A percentile compares a stretch with the other conserved stretches of the same genome.
Conservation (phyloP, 1,284 basidiomycete genomes). For the Ceratobasidium sp. region DNA sequence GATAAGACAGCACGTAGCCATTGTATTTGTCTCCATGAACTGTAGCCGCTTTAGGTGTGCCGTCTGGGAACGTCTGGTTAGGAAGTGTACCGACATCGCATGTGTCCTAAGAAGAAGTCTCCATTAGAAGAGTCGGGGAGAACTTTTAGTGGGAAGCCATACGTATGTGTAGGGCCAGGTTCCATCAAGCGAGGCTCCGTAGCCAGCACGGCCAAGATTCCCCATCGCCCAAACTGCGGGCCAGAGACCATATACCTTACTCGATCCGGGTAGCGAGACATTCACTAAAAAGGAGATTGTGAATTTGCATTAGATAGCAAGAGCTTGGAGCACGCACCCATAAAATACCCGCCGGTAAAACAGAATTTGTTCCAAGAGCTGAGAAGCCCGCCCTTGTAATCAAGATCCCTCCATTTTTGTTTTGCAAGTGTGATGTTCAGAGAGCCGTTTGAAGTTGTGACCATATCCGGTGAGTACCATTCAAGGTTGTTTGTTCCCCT, state of each 20-base stretch:
- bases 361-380: slow-evolving; percentile 90
- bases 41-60: slow-evolving; percentile 59
- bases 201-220: slow-evolving; percentile 88
- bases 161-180: slow-evolving; percentile 73
- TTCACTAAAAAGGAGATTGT: slow-evolving; percentile 69
- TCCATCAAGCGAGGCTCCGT: slow-evolving; percentile 85
- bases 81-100: slow-evolving; percentile 89
- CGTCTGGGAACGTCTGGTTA: slow-evolving; percentile 75
- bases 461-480: slow-evolving; percentile 78
- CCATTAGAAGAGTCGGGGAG: not conserved
- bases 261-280: slow-evolving; percentile 65
- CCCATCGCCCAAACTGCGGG: slow-evolving; percentile 91
- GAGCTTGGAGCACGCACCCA: slow-evolving; percentile 61
- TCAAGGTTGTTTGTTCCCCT: slow-evolving; percentile 62
- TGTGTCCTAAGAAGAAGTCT: slow-evolving; percentile 69
- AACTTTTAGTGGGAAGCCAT: not conserved
- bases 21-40: slow-evolving; percentile 59
- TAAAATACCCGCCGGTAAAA: slow-evolving; percentile 83
- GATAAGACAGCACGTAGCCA: slow-evolving; percentile 61
- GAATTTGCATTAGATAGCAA: slow-evolving; percentile 52
- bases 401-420: slow-evolving; percentile 71
- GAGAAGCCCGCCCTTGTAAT: slow-evolving; percentile 77
- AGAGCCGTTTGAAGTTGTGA: slow-evolving; percentile 78
- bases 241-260: slow-evolving; percentile 65
- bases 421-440: slow-evolving; percentile 82